Evolutionary conservation across 2,329 filamentous ascomycete species (phyloP).

Genomic region (Aspergillus neoniger): DNA sequence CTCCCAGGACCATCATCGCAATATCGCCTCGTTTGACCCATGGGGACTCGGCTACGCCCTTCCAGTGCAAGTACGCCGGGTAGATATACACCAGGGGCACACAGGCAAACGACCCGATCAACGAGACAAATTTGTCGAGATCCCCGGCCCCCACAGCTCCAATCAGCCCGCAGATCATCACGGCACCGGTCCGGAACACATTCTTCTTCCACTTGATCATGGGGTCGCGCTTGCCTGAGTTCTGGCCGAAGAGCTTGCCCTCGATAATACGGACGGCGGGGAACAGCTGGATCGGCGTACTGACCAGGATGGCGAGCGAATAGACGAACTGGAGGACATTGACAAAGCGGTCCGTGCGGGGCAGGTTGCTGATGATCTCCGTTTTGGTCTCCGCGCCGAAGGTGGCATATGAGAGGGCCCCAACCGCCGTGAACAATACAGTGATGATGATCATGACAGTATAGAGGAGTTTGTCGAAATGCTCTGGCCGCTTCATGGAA

Average conservation of each 20-base stretch:
- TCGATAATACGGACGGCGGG: conserved; percentile 93
- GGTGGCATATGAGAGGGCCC: conserved; percentile 88
- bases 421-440: conserved; percentile 82
- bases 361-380: conserved; percentile 90
- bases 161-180: conserved; percentile 78
- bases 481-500: conserved; percentile 84
- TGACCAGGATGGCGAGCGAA: conserved; percentile 86
- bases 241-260: conserved; percentile 84
- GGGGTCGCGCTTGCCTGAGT: conserved; percentile 88
- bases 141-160: conserved; percentile 89
- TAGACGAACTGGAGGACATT: conserved; percentile 95
- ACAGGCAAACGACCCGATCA: conserved; percentile 95
- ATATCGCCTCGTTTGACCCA: conserved; percentile 62
- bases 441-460: conserved; percentile 93
- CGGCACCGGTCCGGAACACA: conserved; percentile 84
- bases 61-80: conserved; percentile 74
- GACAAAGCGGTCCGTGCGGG: conserved; percentile 87
- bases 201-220: conserved; percentile 99
- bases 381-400: conserved; percentile 93
- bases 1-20: conserved; percentile 63
- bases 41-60: conserved; percentile 61
- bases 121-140: conserved; percentile 90
- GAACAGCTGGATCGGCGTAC: conserved; percentile 92
- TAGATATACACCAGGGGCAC: conserved; percentile 96
- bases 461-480: conserved; percentile 83